Evolutionary conservation across 2,329 filamentous ascomycete genomes (phyloP), one percentile per base, ranked within the genome.

Genomic region (Plenodomus tracheiphilus): DNA sequence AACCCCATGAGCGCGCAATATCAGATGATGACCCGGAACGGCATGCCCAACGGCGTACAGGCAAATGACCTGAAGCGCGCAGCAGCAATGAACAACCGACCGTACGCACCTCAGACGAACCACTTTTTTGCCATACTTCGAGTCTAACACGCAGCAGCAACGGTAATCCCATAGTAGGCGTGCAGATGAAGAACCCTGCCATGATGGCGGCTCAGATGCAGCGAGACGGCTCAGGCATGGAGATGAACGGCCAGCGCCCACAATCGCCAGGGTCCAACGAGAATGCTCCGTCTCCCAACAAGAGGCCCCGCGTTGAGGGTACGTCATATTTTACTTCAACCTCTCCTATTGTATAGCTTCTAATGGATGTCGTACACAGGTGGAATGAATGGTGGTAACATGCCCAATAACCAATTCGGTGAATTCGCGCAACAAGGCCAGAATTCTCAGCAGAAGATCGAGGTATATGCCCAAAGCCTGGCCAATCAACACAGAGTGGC

Each of bases 241-340:
- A 96, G 63, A 87, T 88, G 72, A 90, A 87, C 73, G 88, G 88
- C 59, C 75, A 75, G 56, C 85, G 91, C 51, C 87, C 91, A 21
- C 85, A 87, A 49, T 96, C 93, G 28, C 93, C 93, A 7, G 85
- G 86, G 42, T 87, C 87, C 32, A 86, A 85, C 46, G 92, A 97
- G 44, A 94, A 94, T 65, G 91, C 90, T 20, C 91, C 91, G 4
- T 97, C 93, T 25, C 93, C 93, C 2, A 93, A 89, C 55, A 97
- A 97, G 78, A 84, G 92, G 65, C 89, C 86, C 49, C 88, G 92
- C 48, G 82, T 96, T 52, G 89, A 92, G 57, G 85, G 87, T 65
- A 80, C 81, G 61, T 58, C 42, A 84, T 49, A 84, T 81, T 58
- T 86, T 79, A 65, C 77, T 71, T 74, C 56, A 34, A 22, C 4